phyloP scores from a whole-genome alignment of 2,329 filamentous ascomycete species.

The Diaporthe velutina region DNA sequence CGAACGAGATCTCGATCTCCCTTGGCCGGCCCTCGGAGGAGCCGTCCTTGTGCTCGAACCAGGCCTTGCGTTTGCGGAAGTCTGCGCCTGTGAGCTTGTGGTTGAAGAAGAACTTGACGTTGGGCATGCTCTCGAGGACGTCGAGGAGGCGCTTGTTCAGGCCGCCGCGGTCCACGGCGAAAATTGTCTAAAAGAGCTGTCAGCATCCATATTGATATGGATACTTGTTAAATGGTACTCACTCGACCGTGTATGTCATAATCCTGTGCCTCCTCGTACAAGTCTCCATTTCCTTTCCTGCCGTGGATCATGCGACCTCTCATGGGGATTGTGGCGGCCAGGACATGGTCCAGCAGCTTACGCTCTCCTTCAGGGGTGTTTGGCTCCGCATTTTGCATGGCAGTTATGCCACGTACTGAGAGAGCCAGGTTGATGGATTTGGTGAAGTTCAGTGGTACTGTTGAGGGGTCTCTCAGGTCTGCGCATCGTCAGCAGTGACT shows the following conservation, averaged over 20 bases:
- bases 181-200: conserved; percentile 73
- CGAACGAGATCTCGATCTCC: conserved; percentile 88
- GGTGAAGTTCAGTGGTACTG: conserved; percentile 91
- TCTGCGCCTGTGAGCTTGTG: conserved; percentile 94
- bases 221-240: conserved; percentile 47
- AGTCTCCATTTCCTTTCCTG: conserved; percentile 69
- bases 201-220: neutral
- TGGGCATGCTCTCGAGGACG: conserved; percentile 84
- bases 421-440: conserved; percentile 98
- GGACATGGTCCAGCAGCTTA: conserved; percentile 78
- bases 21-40: conserved; percentile 59
- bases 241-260: conserved; percentile 93
- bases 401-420: conserved; percentile 93
- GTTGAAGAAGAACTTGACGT: conserved; percentile 92
- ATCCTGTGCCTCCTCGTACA: conserved; percentile 84
- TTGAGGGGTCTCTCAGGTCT: conserved; percentile 90
- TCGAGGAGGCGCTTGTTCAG: conserved; percentile 89
- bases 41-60: conserved; percentile 78
- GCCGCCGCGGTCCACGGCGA: conserved; percentile 85
- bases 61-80: conserved; percentile 82
- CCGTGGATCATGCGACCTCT: conserved; percentile 96
- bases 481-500: conserved; percentile 14
- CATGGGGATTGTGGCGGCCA: conserved; percentile 90
- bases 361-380: conserved; percentile 59
- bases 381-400: conserved; percentile 74